Evolutionary conservation across 2,329 filamentous ascomycete genomes (phyloP).

Genomic region (Aspergillus tanneri): DNA sequence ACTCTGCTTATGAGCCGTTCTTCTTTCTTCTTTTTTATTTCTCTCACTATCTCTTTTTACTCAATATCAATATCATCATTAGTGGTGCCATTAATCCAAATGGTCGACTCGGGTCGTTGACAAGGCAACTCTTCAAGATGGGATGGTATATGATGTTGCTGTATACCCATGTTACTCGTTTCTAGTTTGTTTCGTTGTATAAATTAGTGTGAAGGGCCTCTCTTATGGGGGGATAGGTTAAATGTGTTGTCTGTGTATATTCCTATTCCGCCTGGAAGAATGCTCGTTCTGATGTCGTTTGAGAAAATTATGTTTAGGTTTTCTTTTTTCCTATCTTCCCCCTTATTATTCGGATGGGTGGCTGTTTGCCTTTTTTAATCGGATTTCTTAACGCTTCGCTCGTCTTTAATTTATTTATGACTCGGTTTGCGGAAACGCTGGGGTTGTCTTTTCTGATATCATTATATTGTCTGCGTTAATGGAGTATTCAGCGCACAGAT

Average conservation of each 20-base stretch:
- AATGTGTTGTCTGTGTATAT: background rate
- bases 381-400: too few relatives aligned
- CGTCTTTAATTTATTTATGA: too few relatives aligned
- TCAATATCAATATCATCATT: background rate
- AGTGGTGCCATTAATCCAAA: background rate
- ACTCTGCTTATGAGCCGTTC: too few relatives aligned
- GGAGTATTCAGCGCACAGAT: too few relatives aligned
- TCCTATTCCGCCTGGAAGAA: too few relatives aligned
- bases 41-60: background rate
- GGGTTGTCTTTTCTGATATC: too few relatives aligned
- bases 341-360: too few relatives aligned
- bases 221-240: background rate
- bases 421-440: too few relatives aligned
- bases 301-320: background rate
- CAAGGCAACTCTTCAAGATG: background rate
- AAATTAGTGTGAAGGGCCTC: conserved; percentile 21
- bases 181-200: conserved; percentile 21
- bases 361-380: too few relatives aligned
- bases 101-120: background rate
- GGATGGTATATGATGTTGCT: conserved; percentile 18
- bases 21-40: too few relatives aligned
- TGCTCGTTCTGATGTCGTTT: background rate
- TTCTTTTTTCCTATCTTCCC: background rate
- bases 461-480: too few relatives aligned
- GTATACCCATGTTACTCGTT: conserved; percentile 22